Evolutionary conservation across 352 stramenopile species (phyloP).

Genomic region (Hyphochytrium catenoides): DNA sequence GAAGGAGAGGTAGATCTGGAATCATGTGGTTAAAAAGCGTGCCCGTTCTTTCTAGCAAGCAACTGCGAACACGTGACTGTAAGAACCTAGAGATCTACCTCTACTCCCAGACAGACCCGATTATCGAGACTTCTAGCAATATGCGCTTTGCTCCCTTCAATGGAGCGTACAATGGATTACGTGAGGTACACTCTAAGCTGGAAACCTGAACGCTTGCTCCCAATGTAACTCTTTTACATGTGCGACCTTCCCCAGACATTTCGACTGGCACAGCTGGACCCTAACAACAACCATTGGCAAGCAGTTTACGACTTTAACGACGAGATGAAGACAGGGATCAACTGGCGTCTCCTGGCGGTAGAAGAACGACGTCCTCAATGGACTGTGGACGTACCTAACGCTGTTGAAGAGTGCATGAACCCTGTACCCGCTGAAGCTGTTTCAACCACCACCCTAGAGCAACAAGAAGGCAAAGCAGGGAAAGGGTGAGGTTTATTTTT

Average conservation of each 20-base stretch:
- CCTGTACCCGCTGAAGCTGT: too few relatives aligned
- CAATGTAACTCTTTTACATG: background rate
- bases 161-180: slow-evolving; percentile 41
- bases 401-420: too few relatives aligned
- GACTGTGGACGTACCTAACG: too few relatives aligned
- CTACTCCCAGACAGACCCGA: slow-evolving; percentile 68
- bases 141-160: slow-evolving; percentile 71
- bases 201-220: too few relatives aligned
- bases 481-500: too few relatives aligned
- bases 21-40: background rate
- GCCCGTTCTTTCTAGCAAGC: slow-evolving; percentile 34
- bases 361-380: too few relatives aligned
- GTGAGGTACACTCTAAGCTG: slow-evolving; percentile 13
- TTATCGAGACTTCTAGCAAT: slow-evolving; percentile 63
- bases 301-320: slow-evolving; percentile 78
- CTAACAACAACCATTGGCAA: slow-evolving; percentile 66
- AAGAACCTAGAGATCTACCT: slow-evolving; percentile 49
- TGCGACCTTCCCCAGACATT: slow-evolving; percentile 38
- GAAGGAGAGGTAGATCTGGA: background rate
- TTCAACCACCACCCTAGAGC: too few relatives aligned
- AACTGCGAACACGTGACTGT: slow-evolving; percentile 63
- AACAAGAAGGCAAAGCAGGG: too few relatives aligned
- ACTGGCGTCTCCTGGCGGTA: slow-evolving; percentile 42
- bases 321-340: slow-evolving; percentile 34
- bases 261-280: slow-evolving; percentile 30